These are phyloP conservation scores for Clonostachys chloroleuca DNA, from an alignment of 2,329 filamentous ascomycete genomes.

Conservation along the genomic window DNA sequence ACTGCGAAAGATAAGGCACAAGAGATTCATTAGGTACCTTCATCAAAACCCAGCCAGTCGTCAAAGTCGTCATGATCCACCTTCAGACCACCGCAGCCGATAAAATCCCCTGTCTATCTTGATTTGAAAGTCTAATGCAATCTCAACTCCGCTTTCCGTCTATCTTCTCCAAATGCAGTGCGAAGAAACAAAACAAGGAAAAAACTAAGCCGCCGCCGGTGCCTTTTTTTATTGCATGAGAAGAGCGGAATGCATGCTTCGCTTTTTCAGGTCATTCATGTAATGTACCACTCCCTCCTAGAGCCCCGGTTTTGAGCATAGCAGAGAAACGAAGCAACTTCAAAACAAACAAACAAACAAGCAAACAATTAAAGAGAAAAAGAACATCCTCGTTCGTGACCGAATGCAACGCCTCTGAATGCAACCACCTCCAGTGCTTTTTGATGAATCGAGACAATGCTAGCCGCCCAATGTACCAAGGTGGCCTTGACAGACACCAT, in stretches of 20 bases:
- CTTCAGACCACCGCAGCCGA: neutral
- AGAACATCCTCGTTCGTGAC: constrained; percentile 1
- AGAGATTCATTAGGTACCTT: no score
- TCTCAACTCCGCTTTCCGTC: constrained; percentile 18
- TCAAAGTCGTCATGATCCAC: neutral
- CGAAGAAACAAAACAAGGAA: neutral
- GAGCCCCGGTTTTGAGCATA: constrained; percentile 1
- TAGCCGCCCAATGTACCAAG: constrained; percentile 20
- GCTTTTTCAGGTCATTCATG: neutral
- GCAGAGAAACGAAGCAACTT: constrained; percentile 8
- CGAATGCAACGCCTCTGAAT: constrained; percentile 27
- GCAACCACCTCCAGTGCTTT: constrained; percentile 23
- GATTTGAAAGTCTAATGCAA: constrained; percentile 19
- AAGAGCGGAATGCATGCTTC: neutral
- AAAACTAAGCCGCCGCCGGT: constrained; percentile 5
- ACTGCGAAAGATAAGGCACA: no score
- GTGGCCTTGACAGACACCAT: constrained; percentile 35
- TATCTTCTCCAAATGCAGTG: constrained; percentile 12
- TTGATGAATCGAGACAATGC: constrained; percentile 23
- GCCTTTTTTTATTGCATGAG: constrained; percentile 1
- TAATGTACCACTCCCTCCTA: neutral
- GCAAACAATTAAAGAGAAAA: constrained; percentile 14
- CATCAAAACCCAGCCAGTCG: neutral
- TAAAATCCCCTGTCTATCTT: constrained; percentile 13
- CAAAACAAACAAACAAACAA: constrained; percentile 12